Conservation (phyloP, 805 yeast species). For the Candida nemodendra region DNA sequence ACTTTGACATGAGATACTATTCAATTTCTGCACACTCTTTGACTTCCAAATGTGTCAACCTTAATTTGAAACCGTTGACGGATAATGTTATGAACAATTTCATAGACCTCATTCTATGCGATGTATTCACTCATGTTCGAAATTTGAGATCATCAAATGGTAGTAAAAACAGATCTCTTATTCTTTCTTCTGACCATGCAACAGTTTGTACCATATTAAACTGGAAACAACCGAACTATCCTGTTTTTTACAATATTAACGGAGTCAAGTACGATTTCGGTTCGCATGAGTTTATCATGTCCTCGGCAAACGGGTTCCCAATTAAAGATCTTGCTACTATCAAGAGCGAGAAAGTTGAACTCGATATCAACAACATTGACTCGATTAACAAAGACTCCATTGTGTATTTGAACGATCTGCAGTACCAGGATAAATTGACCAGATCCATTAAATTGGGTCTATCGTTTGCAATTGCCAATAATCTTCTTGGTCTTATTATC, state of each 20-base stretch:
- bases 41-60: constrained; percentile 12
- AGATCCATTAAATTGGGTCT: constrained; percentile 82
- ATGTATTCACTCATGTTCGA: constrained; percentile 76
- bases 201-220: constrained; percentile 89
- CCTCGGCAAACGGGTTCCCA: constrained; percentile 42
- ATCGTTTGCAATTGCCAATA: constrained; percentile 75
- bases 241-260: constrained; percentile 82
- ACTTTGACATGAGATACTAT: constrained; percentile 27
- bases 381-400: constrained; percentile 36
- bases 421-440: constrained; percentile 44
- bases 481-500: constrained; percentile 78
- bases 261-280: constrained; percentile 46
- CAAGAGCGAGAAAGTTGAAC: constrained; percentile 12
- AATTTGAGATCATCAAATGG: constrained; percentile 35
- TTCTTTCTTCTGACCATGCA: constrained; percentile 84
- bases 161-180: constrained; percentile 56
- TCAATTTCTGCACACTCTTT: constrained; percentile 22
- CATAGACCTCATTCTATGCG: constrained; percentile 69
- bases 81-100: constrained; percentile 58
- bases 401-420: constrained; percentile 31
- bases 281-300: constrained; percentile 33
- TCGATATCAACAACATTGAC: constrained; percentile 36
- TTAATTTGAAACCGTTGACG: constrained; percentile 21
- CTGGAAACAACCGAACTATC: constrained; percentile 98
- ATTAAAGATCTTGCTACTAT: constrained; percentile 6